Evolutionary conservation across 257 asterid species (phyloP), one percentile per base, ranked within the genome.

Genomic region (Nicotiana benthamiana): DNA sequence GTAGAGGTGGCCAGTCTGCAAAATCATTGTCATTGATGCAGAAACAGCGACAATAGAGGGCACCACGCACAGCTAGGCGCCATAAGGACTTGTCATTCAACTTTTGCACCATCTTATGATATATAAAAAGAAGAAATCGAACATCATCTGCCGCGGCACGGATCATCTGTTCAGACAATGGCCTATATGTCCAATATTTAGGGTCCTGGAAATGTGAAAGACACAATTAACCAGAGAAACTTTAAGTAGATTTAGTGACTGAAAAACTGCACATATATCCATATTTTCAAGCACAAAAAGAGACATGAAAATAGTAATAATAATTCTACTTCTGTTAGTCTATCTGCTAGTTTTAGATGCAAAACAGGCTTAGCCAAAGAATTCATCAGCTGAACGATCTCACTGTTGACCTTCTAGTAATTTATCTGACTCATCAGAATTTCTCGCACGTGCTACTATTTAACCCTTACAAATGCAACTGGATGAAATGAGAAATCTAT

Each of bases 101-200:
- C 83, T 90, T 96, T 85, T 89, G 92, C 85, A 93, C 83, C 94
- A 96, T 93, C 94, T 90, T 96, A 53, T 89, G 85, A 83, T 96
- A 91, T 79, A 96, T 90, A 64, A 68, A 83, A 51, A 88, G 90
- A 85, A 96, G 97, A 90, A 91, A 93, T 72, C 97, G 99, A 80
- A 96, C 99, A 84, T 96, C 98, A 83, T 96, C 99, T 53, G 99
- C 99, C 80, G 98, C 99, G 30, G 99, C 97, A 51, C 99, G 97
- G 83, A 90, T 84, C 99, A 96, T 96, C 85, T 83, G 83, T 61
- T 96, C 93, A 82, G 99, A 92, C 68, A 93, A 84, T 46, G 99
- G 99, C 79, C 99, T 90, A 80, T 94, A 87, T 34, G 88, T 88
- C 99, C 98, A 96, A 86, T 90, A 93, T 20, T 89, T 90, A 80